Evolutionary conservation across 306 rosid species (phyloP).

Genomic region (Benincasa hispida): DNA sequence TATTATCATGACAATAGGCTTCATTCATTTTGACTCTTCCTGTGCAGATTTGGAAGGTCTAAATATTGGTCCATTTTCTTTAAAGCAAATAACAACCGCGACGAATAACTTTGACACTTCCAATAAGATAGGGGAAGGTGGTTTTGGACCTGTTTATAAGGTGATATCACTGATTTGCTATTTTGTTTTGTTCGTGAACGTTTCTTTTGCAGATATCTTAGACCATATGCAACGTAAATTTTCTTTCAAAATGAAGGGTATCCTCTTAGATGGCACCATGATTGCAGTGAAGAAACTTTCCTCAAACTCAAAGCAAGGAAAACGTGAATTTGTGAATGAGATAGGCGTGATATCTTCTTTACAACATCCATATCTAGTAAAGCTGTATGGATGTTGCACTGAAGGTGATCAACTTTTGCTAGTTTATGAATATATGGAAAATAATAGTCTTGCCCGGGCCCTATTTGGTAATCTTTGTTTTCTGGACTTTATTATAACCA

Average conservation of each 20-base stretch:
- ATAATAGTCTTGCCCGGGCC: slow-evolving; percentile 43
- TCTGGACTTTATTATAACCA: too few species aligned
- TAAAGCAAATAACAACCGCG: not conserved
- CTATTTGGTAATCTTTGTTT: slow-evolving; percentile 23
- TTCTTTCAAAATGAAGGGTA: not conserved
- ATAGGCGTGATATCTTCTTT: slow-evolving; percentile 42
- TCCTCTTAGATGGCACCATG: not conserved
- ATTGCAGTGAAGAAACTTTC: not conserved
- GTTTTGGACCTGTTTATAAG: not conserved
- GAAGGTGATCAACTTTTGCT: slow-evolving; percentile 36
- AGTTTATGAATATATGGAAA: slow-evolving; percentile 45
- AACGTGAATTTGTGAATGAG: slow-evolving; percentile 42
- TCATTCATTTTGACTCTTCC: too few species aligned
- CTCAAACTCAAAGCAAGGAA: slow-evolving; percentile 38
- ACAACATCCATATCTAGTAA: slow-evolving; percentile 44
- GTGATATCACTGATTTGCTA: not conserved
- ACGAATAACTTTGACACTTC: not conserved
- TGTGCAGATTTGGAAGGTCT: not conserved
- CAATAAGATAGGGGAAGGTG: not conserved
- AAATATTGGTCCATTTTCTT: not conserved
- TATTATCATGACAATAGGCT: too few species aligned
- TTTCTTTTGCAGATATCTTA: not conserved
- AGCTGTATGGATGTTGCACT: slow-evolving; percentile 37
- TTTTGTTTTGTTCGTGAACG: not conserved
- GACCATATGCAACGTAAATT: not conserved